These are phyloP conservation scores for Metschnikowia peoriensis DNA, from an alignment of 805 yeast genomes.

Conservation along the genomic window DNA sequence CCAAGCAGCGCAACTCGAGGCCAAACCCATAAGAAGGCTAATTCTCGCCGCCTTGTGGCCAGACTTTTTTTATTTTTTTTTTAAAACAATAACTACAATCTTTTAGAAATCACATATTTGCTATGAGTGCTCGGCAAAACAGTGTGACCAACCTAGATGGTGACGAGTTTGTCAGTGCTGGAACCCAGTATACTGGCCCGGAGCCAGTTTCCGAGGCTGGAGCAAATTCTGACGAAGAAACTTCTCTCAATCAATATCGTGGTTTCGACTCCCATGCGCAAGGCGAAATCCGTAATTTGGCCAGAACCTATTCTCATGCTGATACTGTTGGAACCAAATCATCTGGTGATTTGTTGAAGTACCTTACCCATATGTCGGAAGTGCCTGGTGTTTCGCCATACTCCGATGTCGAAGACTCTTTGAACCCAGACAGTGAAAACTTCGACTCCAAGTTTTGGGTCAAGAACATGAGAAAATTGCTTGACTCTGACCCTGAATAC, in stretches of 20 bases:
- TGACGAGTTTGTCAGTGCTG: constrained; percentile 11
- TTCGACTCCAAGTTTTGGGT: constrained; percentile 68
- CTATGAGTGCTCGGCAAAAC: constrained; percentile 10
- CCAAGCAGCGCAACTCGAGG: neutral
- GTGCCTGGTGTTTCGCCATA: constrained; percentile 23
- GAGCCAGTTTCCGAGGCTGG: constrained; percentile 6
- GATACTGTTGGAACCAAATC: constrained; percentile 15
- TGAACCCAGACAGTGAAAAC: constrained; percentile 59
- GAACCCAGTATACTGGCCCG: constrained; percentile 8
- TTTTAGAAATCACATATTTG: neutral
- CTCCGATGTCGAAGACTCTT: constrained; percentile 16
- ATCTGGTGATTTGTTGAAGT: constrained; percentile 30
- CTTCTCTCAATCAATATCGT: constrained; percentile 21
- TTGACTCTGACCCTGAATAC: constrained; percentile 56
- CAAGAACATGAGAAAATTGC: constrained; percentile 55
- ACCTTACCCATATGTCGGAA: constrained; percentile 45
- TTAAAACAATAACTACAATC: neutral
- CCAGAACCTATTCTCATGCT: constrained; percentile 34
- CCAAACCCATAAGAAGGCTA: constrained; percentile 4
- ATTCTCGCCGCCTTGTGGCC: neutral
- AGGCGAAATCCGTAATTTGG: constrained; percentile 39
- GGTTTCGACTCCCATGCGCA: constrained; percentile 39
- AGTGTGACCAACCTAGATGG: constrained; percentile 11
- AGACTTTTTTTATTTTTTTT: neutral
- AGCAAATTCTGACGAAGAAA: constrained; percentile 4